Evolutionary conservation across 192 early-diverging fungal genomes (phyloP), one percentile per base, ranked within the genome.

Genomic region (Coemansia erecta): DNA sequence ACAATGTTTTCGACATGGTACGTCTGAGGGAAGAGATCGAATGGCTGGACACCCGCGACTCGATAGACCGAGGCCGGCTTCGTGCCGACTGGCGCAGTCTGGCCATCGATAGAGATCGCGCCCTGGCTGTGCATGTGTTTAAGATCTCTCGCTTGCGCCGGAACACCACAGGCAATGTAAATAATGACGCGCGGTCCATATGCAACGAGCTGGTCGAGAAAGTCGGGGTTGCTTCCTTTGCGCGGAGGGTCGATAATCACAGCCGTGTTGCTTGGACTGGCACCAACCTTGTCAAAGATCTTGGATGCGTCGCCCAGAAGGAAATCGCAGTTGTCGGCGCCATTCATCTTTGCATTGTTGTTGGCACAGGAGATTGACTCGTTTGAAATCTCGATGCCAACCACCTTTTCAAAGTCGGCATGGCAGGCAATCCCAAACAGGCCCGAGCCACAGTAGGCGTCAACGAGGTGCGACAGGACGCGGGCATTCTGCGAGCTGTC

Each of bases 1-100:
- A 84, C 77, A 51, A 90, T 85, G 56, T 81, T 85, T 59, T 90
- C 88, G 18, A 84, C 81, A n/a, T 85, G 82, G 44, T 72, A 73
- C 18, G 88, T 87, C 62, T 90, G 88, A 17, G 88, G 88, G 52
- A 90, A 90, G 58, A 90, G 81, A 60, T 90, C 88, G 47, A 90
- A 87, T 8, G 86, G 86, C 63, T 84, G 82, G 26, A 90, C 70
- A 45, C 69, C 65, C 21, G 73, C 72, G 0, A 90, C 77, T 28
- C 72, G 68, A 58, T 90, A 90, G 43, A 82, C 83, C 3, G 81
- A 60, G 10, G 73, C 42, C 3, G 79, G 75, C 58, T 72, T 78
- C 24, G 60, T 42, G 1, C 60, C 59, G 21, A 46, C 42, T 3
- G 17, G 11, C 14, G 64, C 58, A 1, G 59, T 40, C 9, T 18